A percentile compares a stretch with the other conserved stretches of the same genome.
Conservation (phyloP, 1,284 basidiomycete species). For the Ceratobasidium sp. region DNA sequence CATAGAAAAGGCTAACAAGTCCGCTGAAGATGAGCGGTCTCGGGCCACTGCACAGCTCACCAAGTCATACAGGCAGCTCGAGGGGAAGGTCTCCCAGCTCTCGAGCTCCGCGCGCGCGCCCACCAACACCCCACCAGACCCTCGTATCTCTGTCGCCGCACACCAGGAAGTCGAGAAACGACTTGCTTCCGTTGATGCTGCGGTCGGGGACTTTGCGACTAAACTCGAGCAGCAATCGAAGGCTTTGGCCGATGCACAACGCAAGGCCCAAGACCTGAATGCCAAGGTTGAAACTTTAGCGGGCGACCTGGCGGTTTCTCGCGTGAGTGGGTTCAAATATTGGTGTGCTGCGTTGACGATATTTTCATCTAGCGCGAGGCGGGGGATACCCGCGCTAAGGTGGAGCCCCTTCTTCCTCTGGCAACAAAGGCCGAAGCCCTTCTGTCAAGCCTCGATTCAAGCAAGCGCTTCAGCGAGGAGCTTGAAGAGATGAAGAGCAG, state of each 20-base stretch:
- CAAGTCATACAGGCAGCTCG: not conserved
- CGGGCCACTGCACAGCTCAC: not conserved
- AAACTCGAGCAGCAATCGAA: not conserved
- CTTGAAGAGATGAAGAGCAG: not conserved
- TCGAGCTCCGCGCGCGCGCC: not conserved
- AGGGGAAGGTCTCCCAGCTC: slow-evolving; percentile 1
- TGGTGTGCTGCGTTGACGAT: not conserved
- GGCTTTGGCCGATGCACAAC: not conserved
- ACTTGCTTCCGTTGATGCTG: not conserved
- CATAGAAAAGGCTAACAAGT: not conserved
- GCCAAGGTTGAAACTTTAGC: not conserved
- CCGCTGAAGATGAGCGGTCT: not conserved
- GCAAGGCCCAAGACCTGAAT: not conserved
- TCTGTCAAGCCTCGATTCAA: not conserved
- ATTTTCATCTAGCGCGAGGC: not conserved
- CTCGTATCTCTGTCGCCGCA: too few relatives aligned
- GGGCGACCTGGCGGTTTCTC: not conserved
- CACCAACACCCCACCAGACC: not conserved
- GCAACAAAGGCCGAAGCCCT: not conserved
- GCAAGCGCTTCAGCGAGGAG: not conserved
- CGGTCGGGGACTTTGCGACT: not conserved
- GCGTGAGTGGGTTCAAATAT: not conserved
- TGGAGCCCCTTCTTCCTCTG: slow-evolving; percentile 1
- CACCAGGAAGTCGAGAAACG: not conserved
- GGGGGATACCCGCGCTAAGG: not conserved